These are phyloP conservation scores for Pichia sp. DNA, from an alignment of 1,139 yeast species.

Conservation along the genomic window DNA sequence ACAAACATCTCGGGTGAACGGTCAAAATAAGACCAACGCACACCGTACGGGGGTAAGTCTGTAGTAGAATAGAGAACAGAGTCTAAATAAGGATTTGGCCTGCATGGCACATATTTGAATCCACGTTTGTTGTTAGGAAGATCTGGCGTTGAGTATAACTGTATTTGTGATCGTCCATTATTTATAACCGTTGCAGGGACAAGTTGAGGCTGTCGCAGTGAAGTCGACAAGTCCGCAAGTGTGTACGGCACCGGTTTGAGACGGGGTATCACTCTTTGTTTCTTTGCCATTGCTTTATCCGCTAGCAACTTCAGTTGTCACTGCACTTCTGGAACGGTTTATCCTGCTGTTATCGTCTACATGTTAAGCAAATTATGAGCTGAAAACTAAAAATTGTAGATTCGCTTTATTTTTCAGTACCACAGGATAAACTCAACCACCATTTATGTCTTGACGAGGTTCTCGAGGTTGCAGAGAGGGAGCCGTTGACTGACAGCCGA, in stretches of 20 bases:
- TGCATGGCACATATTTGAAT: conserved; percentile 75
- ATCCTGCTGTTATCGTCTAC: neutral
- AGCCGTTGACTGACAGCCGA: neutral
- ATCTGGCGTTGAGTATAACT: conserved; percentile 56
- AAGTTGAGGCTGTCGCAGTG: conserved; percentile 30
- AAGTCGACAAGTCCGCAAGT: conserved; percentile 25
- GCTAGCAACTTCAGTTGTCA: too few species aligned
- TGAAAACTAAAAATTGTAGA: neutral
- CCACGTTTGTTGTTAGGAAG: conserved; percentile 78
- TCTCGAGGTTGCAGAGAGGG: too few species aligned
- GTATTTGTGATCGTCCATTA: conserved; percentile 44
- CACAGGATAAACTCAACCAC: neutral
- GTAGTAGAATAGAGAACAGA: conserved; percentile 67
- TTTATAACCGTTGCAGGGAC: conserved; percentile 69
- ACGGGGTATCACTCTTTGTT: conserved; percentile 27
- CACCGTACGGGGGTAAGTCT: conserved; percentile 64
- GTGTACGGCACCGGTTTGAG: conserved; percentile 34
- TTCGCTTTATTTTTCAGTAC: neutral
- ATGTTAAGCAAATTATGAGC: neutral
- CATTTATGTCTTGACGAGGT: neutral
- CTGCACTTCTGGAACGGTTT: too few species aligned
- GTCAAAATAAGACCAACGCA: conserved; percentile 69
- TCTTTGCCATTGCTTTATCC: conserved; percentile 13
- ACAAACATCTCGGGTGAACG: conserved; percentile 58
- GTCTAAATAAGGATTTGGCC: conserved; percentile 59